Evolutionary conservation across 192 early-diverging fungal species (phyloP), one percentile per base, ranked within the genome.

Genomic region (Phycomyces nitens): DNA sequence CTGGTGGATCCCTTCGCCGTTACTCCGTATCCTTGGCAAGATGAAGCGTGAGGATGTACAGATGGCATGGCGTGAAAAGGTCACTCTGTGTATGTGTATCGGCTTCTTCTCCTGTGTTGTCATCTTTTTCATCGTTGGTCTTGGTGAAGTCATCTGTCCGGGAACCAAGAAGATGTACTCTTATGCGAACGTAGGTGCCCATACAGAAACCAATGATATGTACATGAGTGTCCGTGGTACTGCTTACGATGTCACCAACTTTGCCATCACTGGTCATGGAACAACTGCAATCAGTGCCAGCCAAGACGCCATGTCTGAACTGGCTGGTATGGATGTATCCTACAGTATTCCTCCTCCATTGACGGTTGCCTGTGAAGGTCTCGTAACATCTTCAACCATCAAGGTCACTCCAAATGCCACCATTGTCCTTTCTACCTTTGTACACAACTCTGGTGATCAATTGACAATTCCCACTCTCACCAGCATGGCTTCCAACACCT

Each of bases 51-150:
- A 89, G 50, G 94, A 98, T 76, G 82, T 98, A 42, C 91, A 84
- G 56, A 95, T 95, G 93, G 95, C 95, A 12, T 98, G 93, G 94
- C 84, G 95, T 52, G 96, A 98, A 74, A 98, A 98, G 76, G 79
- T 90, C 1, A 80, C 88, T 8, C 80, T 98, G 12, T 94, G 92
- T 72, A 69, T 95, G 49, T 68, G 96, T 56, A 95, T 98, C 61
- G 80, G 86, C 51, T 71, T 94, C 38, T 74, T 93, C 69, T 95
- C 92, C 57, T 82, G 70, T 9, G 41, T 88, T 6, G 80, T 93
- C 27, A 76, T 96, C n/a, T 98, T 98, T 73, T 90, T 93, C 67
- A 93, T 98, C 62, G 77, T 95, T 34, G 91, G 88, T 4, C 84
- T 98, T 24, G 91, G 93, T 16, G 75, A 84, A 34, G 41, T 95